Evolutionary conservation across 2,329 filamentous ascomycete species (phyloP).

Genomic region (Fusarium buharicum): DNA sequence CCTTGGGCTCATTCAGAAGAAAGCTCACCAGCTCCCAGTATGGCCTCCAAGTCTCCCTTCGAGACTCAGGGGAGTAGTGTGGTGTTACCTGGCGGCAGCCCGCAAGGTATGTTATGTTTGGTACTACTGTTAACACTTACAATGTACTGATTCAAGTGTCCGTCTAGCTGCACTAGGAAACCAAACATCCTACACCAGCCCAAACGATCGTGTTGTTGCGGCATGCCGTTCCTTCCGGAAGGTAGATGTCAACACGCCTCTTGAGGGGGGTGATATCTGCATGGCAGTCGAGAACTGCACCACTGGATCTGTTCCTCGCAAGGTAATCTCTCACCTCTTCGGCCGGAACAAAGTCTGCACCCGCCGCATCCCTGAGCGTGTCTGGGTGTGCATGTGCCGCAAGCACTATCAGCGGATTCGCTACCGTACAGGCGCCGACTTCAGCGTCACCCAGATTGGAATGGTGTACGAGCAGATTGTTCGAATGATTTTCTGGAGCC

Average conservation of each 20-base stretch:
- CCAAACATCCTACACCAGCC: conserved; percentile 10
- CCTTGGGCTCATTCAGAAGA: conserved; percentile 25
- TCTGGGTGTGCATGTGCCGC: conserved; percentile 82
- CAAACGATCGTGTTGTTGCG: conserved; percentile 37
- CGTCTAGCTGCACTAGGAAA: conserved; percentile 4
- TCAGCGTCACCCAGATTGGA: conserved; percentile 70
- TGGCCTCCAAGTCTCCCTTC: conserved; percentile 22
- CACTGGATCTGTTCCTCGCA: conserved; percentile 71
- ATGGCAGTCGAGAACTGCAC: conserved; percentile 68
- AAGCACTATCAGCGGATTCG: conserved; percentile 84
- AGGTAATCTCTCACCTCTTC: conserved; percentile 84
- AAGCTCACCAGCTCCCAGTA: conserved; percentile 22
- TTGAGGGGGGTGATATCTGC: conserved; percentile 54
- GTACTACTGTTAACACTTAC: neutral
- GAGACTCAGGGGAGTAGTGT: conserved; percentile 14
- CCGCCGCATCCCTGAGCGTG: conserved; percentile 71
- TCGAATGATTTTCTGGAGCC: conserved; percentile 71
- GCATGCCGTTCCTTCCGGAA: conserved; percentile 31
- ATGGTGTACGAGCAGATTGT: conserved; percentile 71
- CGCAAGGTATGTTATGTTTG: conserved; percentile 19
- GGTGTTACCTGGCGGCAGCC: conserved; percentile 13
- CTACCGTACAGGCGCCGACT: conserved; percentile 72
- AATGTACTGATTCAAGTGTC: conserved; percentile 7
- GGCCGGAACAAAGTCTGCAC: conserved; percentile 85
- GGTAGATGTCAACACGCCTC: conserved; percentile 25